Evolutionary conservation across 2,329 filamentous ascomycete species (phyloP), one percentile per base, ranked within the genome.

Genomic region (Ophiostoma triangulosporum): DNA sequence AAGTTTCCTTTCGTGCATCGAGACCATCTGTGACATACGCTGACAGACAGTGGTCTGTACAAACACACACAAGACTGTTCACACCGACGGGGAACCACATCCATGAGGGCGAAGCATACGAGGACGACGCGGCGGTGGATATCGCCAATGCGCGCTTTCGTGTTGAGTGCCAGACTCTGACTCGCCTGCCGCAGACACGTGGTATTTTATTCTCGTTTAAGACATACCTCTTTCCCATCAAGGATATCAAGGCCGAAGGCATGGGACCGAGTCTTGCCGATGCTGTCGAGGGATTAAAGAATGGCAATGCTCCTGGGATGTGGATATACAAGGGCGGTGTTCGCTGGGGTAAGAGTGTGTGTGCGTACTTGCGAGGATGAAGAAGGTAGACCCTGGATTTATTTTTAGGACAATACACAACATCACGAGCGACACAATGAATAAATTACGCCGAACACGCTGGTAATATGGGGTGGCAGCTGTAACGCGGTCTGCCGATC

Each of bases 151-250:
- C 67, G 6, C 64, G 62, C 48, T 57, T 73, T 5, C 67, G 74
- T 26, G 69, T 73, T 29, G 75, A 80, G 61, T 64, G 76, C 14
- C 76, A 80, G 60, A 75, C 73, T 0, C 58, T 78, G 29, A 73
- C 68, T 1, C 68, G 75, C 1, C 65, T 79, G 7, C 75, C 75
- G 0, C 60, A 66, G 54, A 74, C 71, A 0, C 61, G 62, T 3
- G 70, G 72, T 0, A 62, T 78, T 2, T 60, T 78, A 12, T 79
- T 79, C 61, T 74, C 73, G 9, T 76, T 79, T 66, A 78, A 78
- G 64, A 77, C 75, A 0, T 76, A 76, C 54, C 55, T 77, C 15
- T 77, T 76, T 50, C 69, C 71, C 0, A 55, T 79, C 0, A 56
- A 62, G 8, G 67, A 75, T 3, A 68, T 79, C 59, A 77, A 72